Evolutionary conservation across 306 rosid genomes (phyloP).

Genomic region (Vigna nakashimae): DNA sequence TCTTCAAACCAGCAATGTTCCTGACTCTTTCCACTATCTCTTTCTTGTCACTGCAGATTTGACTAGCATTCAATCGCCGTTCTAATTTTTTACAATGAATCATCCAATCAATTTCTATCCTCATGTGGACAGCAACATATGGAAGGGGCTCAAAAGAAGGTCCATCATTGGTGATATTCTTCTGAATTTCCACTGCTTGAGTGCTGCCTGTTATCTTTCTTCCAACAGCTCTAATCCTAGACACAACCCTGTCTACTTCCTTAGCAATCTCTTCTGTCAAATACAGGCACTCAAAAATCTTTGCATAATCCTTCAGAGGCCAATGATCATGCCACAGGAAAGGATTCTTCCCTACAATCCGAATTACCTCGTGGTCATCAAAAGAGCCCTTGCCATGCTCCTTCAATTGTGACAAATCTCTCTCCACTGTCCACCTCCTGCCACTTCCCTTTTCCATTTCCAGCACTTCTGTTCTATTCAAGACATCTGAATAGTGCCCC

Average conservation of each 20-base stretch:
- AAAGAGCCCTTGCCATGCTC: slow-evolving; percentile 50
- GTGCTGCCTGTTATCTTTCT: slow-evolving; percentile 1
- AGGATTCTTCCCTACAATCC: slow-evolving; percentile 79
- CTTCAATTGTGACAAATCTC: slow-evolving; percentile 77
- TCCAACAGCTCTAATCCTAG: slow-evolving; percentile 67
- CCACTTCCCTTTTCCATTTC: slow-evolving; percentile 88
- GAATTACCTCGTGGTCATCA: slow-evolving; percentile 61
- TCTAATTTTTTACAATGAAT: slow-evolving; percentile 86
- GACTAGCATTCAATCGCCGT: slow-evolving; percentile 59
- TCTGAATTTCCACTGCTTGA: slow-evolving; percentile 17
- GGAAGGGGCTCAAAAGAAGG: slow-evolving; percentile 48
- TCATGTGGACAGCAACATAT: slow-evolving; percentile 88
- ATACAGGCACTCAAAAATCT: slow-evolving; percentile 79
- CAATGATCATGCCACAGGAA: slow-evolving; percentile 97
- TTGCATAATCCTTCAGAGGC: slow-evolving; percentile 84
- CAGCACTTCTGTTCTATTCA: slow-evolving; percentile 48
- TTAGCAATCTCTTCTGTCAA: slow-evolving; percentile 66
- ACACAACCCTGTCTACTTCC: slow-evolving; percentile 77
- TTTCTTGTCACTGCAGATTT: slow-evolving; percentile 82
- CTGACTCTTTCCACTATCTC: slow-evolving; percentile 75
- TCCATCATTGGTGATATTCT: not conserved
- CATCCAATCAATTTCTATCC: slow-evolving; percentile 94
- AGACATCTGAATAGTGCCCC: slow-evolving; percentile 59
- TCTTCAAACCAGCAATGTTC: slow-evolving; percentile 55
- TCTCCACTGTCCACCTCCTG: slow-evolving; percentile 81